A percentile compares a stretch with the other conserved stretches of the same genome.
Conservation (phyloP, 73 alveolate genomes). For the Effrenium voratum region DNA sequence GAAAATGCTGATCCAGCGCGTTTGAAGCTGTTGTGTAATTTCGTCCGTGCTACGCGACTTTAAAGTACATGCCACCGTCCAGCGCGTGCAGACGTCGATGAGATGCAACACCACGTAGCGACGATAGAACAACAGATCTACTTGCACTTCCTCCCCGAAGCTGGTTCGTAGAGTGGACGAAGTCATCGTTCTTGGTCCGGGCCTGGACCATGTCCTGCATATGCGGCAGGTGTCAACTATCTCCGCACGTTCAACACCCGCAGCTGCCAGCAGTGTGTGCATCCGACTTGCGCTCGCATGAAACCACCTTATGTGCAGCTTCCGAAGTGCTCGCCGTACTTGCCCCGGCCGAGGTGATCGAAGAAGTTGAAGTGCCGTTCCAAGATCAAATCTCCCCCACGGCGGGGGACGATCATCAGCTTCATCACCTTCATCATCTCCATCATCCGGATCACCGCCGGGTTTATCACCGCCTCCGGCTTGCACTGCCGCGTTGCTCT, state of each 20-base stretch:
- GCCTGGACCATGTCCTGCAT: conserved; percentile 2
- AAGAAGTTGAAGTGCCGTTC: not conserved
- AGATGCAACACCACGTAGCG: not conserved
- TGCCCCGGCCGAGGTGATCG: not conserved
- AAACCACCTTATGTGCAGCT: not conserved
- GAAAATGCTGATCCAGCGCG: not conserved
- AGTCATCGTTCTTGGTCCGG: not conserved
- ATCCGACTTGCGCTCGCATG: not conserved
- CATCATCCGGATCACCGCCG: no score
- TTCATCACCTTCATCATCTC: not conserved
- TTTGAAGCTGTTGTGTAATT: not conserved
- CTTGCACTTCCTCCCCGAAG: not conserved
- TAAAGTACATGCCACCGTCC: not conserved
- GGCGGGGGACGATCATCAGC: not conserved
- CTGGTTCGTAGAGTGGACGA: not conserved
- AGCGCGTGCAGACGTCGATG: not conserved
- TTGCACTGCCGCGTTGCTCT: not conserved
- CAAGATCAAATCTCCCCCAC: not conserved
- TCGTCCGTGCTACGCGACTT: not conserved
- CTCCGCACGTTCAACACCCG: not conserved
- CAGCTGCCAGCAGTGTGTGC: not conserved
- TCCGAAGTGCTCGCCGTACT: not conserved
- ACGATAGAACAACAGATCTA: not conserved
- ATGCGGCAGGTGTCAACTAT: conserved; percentile 5
- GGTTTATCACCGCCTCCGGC: no score